Evolutionary conservation across 139 green algal species (phyloP), one percentile per base, ranked within the genome.

Genomic region (Coccomyxa sp.): DNA sequence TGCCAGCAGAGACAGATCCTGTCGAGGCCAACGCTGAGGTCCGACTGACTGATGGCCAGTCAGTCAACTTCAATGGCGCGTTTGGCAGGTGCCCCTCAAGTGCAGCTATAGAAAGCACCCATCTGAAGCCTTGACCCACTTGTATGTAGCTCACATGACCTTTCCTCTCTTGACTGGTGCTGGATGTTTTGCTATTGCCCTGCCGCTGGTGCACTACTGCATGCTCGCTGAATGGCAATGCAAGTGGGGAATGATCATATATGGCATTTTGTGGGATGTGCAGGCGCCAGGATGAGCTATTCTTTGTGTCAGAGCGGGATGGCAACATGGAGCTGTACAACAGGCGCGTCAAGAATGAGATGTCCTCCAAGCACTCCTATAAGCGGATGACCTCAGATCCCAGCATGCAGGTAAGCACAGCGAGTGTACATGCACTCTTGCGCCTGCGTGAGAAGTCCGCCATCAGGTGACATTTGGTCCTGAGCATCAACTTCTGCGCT

Each of bases 291-390:
- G 7, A 34, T 14, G n/a, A 71, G 1, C 14, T 71, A 10, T 16
- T 36, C 64, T 71, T 71, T 36, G 64, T 71, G 7, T 71, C 64
- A 36, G 64, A 71, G n/a, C 64, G 64, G 27, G 64, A 71, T 36
- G 64, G 64, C 64, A 71, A 71, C 64, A 34, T 71, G 29, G 64
- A 71, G 64, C 64, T 71, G 24, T 71, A 71, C 64, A 34, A 71
- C 24, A 10, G n/a, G 24, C 50, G 35, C n/a, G 10, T 71, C 2
- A 36, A 71, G 64, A 22, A 38, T 36, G 2, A 71, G 24, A 71
- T 71, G 35, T 34, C 14, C 64, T 36, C 29, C n/a, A 34, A 71
- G 64, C n/a, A 22, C 35, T 34, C 64, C 44, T 16, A 58, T 29
- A 16, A 58, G 14, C 12, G 44, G 16, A 58, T 58, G 16, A 16